Evolutionary conservation across 805 yeast species (phyloP), one percentile per base, ranked within the genome.

Genomic region (Danielia oregonensis): DNA sequence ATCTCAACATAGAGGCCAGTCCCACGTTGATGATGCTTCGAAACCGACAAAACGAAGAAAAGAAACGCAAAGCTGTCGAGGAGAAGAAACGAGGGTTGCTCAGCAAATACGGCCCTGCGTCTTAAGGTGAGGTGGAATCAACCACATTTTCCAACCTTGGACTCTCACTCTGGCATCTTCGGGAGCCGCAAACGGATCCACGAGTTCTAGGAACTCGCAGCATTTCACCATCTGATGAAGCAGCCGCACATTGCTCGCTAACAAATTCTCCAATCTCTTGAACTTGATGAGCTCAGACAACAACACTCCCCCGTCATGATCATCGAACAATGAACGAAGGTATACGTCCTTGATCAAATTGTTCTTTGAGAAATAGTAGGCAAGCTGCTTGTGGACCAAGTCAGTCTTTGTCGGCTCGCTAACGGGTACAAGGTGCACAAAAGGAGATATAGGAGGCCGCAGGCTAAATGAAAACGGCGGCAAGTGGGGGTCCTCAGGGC

Each of bases 1-100:
- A 56, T 26, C 37, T 48, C 9, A 61, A 55, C 37, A 43, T 61
- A 19, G 68, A 62, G 39, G 68, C 67, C 3, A 62, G 59, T 31
- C 69, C 68, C 4, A 63, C 68, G 1, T 42, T 58, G 26, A 53
- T 62, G 63, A 45, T 55, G 55, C 22, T 61, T 35, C 51, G 48
- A 30, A 43, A 44, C 12, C 50, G 49, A 25, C 43, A 60, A 32
- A 36, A 41, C 10, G 47, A 51, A 32, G 37, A 52, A 30, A 42
- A 48, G 23, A 37, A 44, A 21, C 29, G 43, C 18, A 29, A 42
- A n/a, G 42, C 32, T 3, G 29, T 35, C 15, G 40, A 36, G n/a
- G 33, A 27, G 29, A 45, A 26, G 24, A 34, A 36, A 13, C 28
- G 36, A 10, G 33, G 35, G 17, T 33, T 46, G 15, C 33, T 44